phyloP scores from a whole-genome alignment of 305 asterid species.

The Stenogyne calaminthoides region DNA sequence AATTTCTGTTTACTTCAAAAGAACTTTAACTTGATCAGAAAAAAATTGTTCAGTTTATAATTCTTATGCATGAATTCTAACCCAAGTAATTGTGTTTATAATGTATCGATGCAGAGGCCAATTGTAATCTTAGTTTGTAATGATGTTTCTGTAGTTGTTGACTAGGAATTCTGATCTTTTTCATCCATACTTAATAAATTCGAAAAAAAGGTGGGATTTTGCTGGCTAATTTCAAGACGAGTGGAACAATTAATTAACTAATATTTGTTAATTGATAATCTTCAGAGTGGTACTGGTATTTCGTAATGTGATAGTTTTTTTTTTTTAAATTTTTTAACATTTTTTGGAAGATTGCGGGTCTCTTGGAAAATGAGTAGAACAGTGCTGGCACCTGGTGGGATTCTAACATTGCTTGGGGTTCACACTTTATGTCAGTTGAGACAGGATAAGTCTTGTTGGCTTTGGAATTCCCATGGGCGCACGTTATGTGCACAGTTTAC shows the following conservation, averaged over 20 bases:
- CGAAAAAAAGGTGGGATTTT: slow-evolving; percentile 4
- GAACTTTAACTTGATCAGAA: neutral
- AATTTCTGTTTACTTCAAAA: slow-evolving; percentile 18
- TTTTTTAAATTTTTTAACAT: neutral
- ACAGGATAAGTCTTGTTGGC: slow-evolving; percentile 64
- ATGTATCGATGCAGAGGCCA: neutral
- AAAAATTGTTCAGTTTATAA: slow-evolving; percentile 24
- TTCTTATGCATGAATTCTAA: slow-evolving; percentile 26
- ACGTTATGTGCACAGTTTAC: slow-evolving; percentile 33
- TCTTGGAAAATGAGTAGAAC: slow-evolving; percentile 34
- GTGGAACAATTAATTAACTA: neutral
- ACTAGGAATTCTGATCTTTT: slow-evolving; percentile 24
- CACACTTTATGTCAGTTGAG: slow-evolving; percentile 60
- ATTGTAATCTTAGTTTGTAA: slow-evolving; percentile 1
- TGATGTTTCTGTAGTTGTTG: slow-evolving; percentile 25
- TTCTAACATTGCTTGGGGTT: slow-evolving; percentile 61
- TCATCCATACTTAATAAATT: neutral
- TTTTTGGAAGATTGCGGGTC: slow-evolving; percentile 11
- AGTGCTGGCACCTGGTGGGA: slow-evolving; percentile 38
- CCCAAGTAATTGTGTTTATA: slow-evolving; percentile 22
- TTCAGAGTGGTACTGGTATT: neutral
- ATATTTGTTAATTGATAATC: neutral
- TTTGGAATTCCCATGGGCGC: slow-evolving; percentile 55
- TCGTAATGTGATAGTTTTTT: slow-evolving; percentile 5
- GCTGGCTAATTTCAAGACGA: neutral